Percentiles rank a stretch among this genome's conserved stretches.
These are phyloP conservation scores for Lathyrus sativus DNA, from an alignment of 306 rosid species.

Conservation along the genomic window DNA sequence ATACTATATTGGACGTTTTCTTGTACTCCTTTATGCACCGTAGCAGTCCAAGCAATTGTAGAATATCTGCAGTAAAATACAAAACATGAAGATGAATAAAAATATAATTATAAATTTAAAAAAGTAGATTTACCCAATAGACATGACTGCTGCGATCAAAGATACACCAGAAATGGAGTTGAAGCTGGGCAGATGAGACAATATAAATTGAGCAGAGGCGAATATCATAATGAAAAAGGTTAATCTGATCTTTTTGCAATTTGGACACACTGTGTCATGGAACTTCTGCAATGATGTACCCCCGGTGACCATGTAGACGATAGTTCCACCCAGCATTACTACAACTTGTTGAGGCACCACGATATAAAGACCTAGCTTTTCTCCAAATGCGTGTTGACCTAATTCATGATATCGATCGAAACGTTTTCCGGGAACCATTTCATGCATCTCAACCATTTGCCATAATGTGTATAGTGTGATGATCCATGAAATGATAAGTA, in stretches of 20 bases:
- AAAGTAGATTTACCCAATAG: slow-evolving; percentile 53
- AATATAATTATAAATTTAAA: no score
- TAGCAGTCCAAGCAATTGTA: neutral
- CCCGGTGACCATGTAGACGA: slow-evolving; percentile 38
- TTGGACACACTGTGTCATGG: slow-evolving; percentile 10
- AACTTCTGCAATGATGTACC: slow-evolving; percentile 62
- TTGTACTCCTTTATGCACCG: neutral
- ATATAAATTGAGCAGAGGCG: slow-evolving; percentile 68
- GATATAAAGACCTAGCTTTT: no score
- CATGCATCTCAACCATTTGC: no score
- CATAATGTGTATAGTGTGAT: no score
- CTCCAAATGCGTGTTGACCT: no score
- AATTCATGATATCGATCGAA: no score
- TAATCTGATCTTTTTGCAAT: slow-evolving; percentile 48
- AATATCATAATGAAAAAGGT: slow-evolving; percentile 34
- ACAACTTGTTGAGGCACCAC: no score
- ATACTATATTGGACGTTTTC: slow-evolving; percentile 39
- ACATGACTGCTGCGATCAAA: slow-evolving; percentile 75
- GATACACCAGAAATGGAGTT: slow-evolving; percentile 68
- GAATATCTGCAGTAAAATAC: neutral
- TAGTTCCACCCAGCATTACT: no score
- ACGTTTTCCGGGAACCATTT: no score
- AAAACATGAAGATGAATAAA: no score
- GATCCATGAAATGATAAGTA: no score
- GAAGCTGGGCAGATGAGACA: slow-evolving; percentile 79